These are phyloP conservation scores for Cyclostephanos tholiformis DNA, from an alignment of 108 stramenopile species.

Conservation along the genomic window DNA sequence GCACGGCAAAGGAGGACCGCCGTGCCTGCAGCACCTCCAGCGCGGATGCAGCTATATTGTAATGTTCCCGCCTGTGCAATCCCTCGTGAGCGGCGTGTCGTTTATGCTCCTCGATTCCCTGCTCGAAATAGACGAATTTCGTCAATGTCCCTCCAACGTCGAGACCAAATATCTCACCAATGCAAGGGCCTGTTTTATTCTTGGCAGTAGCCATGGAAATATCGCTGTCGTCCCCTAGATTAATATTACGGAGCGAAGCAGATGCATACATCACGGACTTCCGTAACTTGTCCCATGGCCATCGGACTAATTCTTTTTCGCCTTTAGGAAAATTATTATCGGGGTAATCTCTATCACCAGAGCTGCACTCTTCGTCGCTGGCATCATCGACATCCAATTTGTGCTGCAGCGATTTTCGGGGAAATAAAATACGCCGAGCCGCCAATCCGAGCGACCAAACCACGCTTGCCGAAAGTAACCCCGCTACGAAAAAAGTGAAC, in stretches of 20 bases:
- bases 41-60: constrained; percentile 63
- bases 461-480: constrained; percentile 22
- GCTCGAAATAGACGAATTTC: constrained; percentile 97
- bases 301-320: constrained; percentile 17
- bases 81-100: constrained; percentile 14
- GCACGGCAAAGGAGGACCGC: constrained; percentile 16
- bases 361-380: constrained; percentile 26
- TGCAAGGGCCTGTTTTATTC: constrained; percentile 49
- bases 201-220: constrained; percentile 13
- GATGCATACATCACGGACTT: constrained; percentile 32
- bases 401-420: background rate
- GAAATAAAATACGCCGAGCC: constrained; percentile 12
- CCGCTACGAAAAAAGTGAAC: constrained; percentile 24
- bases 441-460: constrained; percentile 26
- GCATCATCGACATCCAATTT: constrained; percentile 17
- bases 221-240: background rate
- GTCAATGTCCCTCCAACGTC: constrained; percentile 95
- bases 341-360: background rate
- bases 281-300: constrained; percentile 47
- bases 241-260: constrained; percentile 24
- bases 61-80: constrained; percentile 60
- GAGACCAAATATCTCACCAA: constrained; percentile 78
- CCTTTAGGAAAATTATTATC: background rate
- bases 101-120: constrained; percentile 49
- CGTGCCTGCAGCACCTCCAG: constrained; percentile 65